Percentiles rank a stretch among this genome's conserved stretches.
phyloP scores from a whole-genome alignment of 164 flowering plant genomes.

The Tetracentron sinense region DNA sequence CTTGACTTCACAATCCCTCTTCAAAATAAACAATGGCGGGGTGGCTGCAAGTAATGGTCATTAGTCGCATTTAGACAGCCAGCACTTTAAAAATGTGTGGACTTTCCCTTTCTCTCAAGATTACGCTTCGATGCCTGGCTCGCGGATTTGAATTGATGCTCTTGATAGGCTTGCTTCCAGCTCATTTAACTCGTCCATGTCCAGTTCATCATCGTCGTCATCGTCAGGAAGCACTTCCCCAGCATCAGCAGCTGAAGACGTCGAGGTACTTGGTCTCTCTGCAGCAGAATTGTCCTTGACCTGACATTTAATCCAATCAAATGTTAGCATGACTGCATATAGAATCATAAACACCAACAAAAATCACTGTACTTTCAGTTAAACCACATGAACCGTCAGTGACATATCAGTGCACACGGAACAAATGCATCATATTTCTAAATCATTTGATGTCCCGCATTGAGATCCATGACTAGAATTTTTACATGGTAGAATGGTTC shows the following conservation, averaged over 20 bases:
- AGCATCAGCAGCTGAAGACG: slow-evolving; percentile 31
- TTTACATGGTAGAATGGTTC: too few species aligned
- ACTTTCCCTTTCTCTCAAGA: neutral
- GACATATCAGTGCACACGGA: too few species aligned
- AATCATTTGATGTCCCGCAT: too few species aligned
- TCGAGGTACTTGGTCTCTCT: slow-evolving; percentile 60
- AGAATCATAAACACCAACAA: neutral
- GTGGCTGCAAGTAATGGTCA: neutral
- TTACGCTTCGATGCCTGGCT: slow-evolving; percentile 34
- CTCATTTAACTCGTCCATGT: slow-evolving; percentile 80
- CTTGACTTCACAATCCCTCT: neutral
- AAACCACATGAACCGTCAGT: neutral
- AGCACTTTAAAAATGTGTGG: neutral
- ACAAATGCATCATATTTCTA: too few species aligned
- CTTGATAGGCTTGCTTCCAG: slow-evolving; percentile 78
- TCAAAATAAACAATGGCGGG: neutral
- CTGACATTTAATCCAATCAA: slow-evolving; percentile 27
- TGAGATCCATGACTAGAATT: too few species aligned
- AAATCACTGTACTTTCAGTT: neutral
- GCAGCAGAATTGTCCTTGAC: slow-evolving; percentile 32
- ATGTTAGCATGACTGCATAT: neutral
- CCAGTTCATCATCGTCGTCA: slow-evolving; percentile 70
- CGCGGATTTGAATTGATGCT: slow-evolving; percentile 63
- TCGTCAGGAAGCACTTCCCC: slow-evolving; percentile 34
- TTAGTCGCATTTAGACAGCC: neutral